phyloP scores from a whole-genome alignment of 768 basidiomycete species.

The Macrolepiota dolichaula region DNA sequence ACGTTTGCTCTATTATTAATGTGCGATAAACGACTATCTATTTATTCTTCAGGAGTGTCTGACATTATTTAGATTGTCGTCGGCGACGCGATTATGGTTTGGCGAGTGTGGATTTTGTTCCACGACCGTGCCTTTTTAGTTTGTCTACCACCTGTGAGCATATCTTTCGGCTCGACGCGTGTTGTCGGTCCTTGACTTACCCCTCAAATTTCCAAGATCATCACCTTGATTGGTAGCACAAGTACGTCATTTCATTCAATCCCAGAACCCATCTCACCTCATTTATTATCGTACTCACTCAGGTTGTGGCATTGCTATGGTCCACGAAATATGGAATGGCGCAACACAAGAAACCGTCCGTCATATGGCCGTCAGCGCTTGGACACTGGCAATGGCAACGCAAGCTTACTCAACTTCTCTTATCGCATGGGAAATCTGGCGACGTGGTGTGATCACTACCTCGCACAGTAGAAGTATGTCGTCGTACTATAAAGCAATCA shows the following conservation, averaged over 20 bases:
- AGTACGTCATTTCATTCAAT: not conserved
- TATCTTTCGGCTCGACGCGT: too few species aligned
- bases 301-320: not conserved
- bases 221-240: not conserved
- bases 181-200: too few species aligned
- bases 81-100: not conserved
- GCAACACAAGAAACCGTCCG: not conserved
- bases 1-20: not conserved
- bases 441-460: not conserved
- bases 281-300: not conserved
- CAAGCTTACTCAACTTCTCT: not conserved
- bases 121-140: not conserved
- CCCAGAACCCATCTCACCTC: not conserved
- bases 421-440: not conserved
- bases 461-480: not conserved
- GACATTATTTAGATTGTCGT: not conserved
- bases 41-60: not conserved
- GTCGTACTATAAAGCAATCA: not conserved
- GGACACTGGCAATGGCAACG: not conserved
- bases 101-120: constrained; percentile 1
- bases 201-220: not conserved
- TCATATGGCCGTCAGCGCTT: not conserved
- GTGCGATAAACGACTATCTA: not conserved
- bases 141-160: not conserved
- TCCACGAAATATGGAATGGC: not conserved